Percentiles rank a stretch among this genome's conserved stretches.
These are phyloP conservation scores for Arachnopeziza araneosa DNA, from an alignment of 2,329 filamentous ascomycete genomes.

Conservation along the genomic window DNA sequence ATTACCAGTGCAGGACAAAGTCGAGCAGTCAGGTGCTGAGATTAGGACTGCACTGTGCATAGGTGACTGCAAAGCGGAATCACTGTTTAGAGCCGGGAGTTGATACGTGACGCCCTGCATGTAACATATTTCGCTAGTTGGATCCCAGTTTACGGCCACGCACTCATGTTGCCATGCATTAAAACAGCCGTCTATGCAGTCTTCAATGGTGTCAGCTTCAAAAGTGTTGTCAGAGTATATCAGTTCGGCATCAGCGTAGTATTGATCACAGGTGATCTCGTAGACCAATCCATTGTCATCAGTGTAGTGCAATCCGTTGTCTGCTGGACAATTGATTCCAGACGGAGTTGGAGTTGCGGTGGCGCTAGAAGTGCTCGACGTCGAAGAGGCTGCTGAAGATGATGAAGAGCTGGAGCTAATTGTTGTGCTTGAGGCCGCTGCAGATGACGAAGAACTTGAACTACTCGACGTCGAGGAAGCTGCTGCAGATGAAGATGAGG, in stretches of 20 bases:
- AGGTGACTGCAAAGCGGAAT: not conserved
- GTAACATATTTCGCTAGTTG: not conserved
- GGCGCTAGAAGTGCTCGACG: too few species aligned
- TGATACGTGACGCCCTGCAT: not conserved
- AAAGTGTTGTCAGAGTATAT: too few species aligned
- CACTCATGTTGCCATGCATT: too few species aligned
- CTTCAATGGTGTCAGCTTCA: too few species aligned
- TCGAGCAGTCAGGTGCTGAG: not conserved
- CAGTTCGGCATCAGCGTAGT: not conserved
- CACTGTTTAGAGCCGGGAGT: not conserved
- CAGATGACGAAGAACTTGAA: too few species aligned
- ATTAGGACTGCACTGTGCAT: not conserved
- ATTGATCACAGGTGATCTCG: not conserved
- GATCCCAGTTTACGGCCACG: too few species aligned
- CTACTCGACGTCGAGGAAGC: too few species aligned
- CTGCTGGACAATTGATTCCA: not conserved
- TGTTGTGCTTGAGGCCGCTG: not conserved
- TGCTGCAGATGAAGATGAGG: not conserved
- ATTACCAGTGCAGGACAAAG: not conserved
- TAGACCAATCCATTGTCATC: not conserved
- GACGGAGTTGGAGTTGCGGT: not conserved
- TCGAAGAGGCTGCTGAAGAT: too few species aligned
- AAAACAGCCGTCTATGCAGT: too few species aligned
- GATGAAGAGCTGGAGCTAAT: not conserved
- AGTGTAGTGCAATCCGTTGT: not conserved